Evolutionary conservation across 2,329 filamentous ascomycete species (phyloP), one percentile per base, ranked within the genome.

Genomic region (Hypocreales sp.): DNA sequence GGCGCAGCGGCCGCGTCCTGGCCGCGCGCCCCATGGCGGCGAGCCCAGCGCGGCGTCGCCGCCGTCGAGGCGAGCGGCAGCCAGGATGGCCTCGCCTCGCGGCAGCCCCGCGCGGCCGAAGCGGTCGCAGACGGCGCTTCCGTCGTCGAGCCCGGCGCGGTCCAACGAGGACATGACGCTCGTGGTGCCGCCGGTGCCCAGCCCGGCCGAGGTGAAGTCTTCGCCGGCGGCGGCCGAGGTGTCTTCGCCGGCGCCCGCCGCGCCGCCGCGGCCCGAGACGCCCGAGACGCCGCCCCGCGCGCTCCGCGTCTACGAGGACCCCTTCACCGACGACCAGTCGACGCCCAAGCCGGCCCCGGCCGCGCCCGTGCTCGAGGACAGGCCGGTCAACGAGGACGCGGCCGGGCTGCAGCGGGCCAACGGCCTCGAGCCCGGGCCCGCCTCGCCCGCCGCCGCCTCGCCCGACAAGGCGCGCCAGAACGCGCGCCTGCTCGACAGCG

Each of bases 401-500:
- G 51, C 44, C 24, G 46, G 36, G 25, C 34, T 54, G 16, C 40
- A 42, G 15, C 43, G 31, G 33, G 27, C 35, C 24, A 44, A 40
- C 31, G 39, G 39, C 5, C 38, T 44, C 18, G 27, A 34, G 11
- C 31, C 36, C 4, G 13, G 32, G n/a, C 31, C 31, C 4, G 43
- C 42, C 22, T 38, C 33, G 20, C 38, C 30, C 19, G 42, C 40
- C 19, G 37, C 30, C 19, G 42, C 40, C 19, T 43, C 45, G 4
- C 42, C 45, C 15, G 70, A 75, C 8, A 72, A 68, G 40, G 42
- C 53, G 5, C 64, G 62, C 25, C 69, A 74, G 37, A 71, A 63
- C 40, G 52, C 56, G 7, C 68, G 75, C 24, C 58, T 86, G 15
- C 61, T 87, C 5, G 69, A 76, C 18, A 84, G 79, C 40, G 80